A percentile compares a stretch with the other conserved stretches of the same genome.
Conservation (phyloP, 2,329 filamentous ascomycete species). For the Eutypa lata region DNA sequence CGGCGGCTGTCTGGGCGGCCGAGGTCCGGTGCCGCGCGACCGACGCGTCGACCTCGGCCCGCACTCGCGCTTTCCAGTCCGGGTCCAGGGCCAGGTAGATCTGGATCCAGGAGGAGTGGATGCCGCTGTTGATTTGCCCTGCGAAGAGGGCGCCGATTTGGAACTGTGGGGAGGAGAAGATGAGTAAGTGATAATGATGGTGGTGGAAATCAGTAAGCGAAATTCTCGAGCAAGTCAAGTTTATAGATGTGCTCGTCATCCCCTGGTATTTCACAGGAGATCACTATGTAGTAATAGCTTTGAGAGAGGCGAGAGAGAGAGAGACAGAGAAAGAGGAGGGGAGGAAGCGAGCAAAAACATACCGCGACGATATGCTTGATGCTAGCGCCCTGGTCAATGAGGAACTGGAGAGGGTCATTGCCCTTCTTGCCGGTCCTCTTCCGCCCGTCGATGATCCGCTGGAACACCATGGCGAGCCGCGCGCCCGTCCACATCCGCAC, state of each 20-base stretch:
- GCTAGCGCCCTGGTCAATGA: slow-evolving; percentile 49
- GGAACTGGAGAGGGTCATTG: slow-evolving; percentile 49
- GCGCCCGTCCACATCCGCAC: slow-evolving; percentile 42
- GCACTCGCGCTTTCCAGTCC: slow-evolving; percentile 43
- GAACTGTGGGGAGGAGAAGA: too few species aligned
- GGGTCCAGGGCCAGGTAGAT: slow-evolving; percentile 44
- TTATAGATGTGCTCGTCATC: too few species aligned
- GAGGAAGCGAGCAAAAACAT: too few species aligned
- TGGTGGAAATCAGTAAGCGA: too few species aligned
- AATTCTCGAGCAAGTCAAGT: too few species aligned
- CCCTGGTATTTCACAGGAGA: too few species aligned
- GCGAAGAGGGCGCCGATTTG: slow-evolving; percentile 53
- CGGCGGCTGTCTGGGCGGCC: slow-evolving; percentile 26
- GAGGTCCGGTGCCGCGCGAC: slow-evolving; percentile 38
- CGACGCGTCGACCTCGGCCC: slow-evolving; percentile 43
- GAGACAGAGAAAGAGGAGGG: too few species aligned
- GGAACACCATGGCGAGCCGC: slow-evolving; percentile 46
- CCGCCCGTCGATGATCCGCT: slow-evolving; percentile 44
- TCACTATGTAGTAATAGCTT: too few species aligned
- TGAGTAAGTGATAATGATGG: too few species aligned
- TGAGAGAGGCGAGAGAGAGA: too few species aligned
- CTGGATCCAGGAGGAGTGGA: slow-evolving; percentile 53
- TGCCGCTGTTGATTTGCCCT: slow-evolving; percentile 54
- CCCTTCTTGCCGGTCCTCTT: slow-evolving; percentile 36
- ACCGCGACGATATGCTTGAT: slow-evolving; percentile 41